Evolutionary conservation across 1,284 basidiomycete genomes (phyloP).

Genomic region (Cryptococcus wingfieldii): DNA sequence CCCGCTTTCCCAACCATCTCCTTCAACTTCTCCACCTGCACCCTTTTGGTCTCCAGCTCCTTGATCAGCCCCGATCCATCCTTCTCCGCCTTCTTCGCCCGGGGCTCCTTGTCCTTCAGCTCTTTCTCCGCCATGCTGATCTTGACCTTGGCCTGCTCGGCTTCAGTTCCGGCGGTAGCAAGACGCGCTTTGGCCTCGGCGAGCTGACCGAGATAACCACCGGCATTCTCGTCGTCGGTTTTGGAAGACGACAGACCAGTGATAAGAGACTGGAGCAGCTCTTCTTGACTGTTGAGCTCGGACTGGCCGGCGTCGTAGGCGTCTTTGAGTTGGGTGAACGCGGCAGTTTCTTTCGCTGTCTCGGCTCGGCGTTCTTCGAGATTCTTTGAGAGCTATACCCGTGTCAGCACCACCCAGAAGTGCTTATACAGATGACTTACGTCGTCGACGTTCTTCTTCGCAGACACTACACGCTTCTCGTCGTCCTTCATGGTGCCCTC

Average conservation of each 20-base stretch:
- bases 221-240: constrained; percentile 59
- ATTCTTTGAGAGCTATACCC: constrained; percentile 56
- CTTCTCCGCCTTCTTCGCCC: constrained; percentile 78
- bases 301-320: constrained; percentile 63
- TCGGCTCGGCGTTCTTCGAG: constrained; percentile 59
- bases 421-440: constrained; percentile 50
- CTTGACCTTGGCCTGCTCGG: constrained; percentile 76
- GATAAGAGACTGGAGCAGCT: constrained; percentile 89
- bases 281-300: constrained; percentile 72
- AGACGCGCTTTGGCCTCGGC: constrained; percentile 77
- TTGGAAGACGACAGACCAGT: constrained; percentile 79
- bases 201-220: constrained; percentile 95
- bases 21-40: constrained; percentile 60
- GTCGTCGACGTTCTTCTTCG: constrained; percentile 60
- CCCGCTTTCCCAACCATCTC: constrained; percentile 61
- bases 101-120: constrained; percentile 68
- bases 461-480: constrained; percentile 58
- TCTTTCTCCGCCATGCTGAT: constrained; percentile 77
- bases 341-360: constrained; percentile 52
- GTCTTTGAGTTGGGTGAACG: constrained; percentile 54
- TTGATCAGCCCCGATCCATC: constrained; percentile 70
- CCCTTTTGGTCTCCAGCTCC: constrained; percentile 61
- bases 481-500: constrained; percentile 76
- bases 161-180: constrained; percentile 74
- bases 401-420: neutral